Evolutionary conservation across 2,329 filamentous ascomycete genomes (phyloP), one percentile per base, ranked within the genome.

Genomic region (Calonectria multiphialidica): DNA sequence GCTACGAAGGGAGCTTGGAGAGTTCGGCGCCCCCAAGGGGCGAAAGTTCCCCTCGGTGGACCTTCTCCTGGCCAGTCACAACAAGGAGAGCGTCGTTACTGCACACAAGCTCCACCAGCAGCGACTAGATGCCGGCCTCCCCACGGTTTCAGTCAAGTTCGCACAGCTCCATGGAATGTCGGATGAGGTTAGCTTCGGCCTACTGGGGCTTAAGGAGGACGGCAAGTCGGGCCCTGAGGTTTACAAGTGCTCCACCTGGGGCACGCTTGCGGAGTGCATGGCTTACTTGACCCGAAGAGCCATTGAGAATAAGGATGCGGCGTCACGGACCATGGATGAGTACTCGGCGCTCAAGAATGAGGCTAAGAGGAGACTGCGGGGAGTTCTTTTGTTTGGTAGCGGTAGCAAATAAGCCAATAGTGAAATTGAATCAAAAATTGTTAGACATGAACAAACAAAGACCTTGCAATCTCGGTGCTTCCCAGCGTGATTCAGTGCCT

Each of bases 81-180:
- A 90, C 80, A 80, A 77, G 37, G 77, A 80, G 3, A 84, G 82
- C 35, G 82, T 85, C 3, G 80, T 82, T 35, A 85, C 86, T 0
- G 86, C 90, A 10, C 76, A 84, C 37, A 82, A 84, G 47, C 84
- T 87, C 5, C 87, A 88, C 74, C 78, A 85, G 74, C 13, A 83
- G 6, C 84, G 87, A 2, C 82, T 86, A 0, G 81, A 83, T 21
- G 72, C 73, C 16, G 74, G 76, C 10, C 76, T 83, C 5, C 81
- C 80, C 2, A 84, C 83, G 5, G 80, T 83, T 2, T 74, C 79
- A 0, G 82, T 90, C 6, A 83, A 77, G 45, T 91, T 88, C 72
- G 88, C 87, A 3, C 89, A 90, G 80, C 82, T 91, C 0, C 86
- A 89, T 63, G 89, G 89, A 30, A 91, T 91, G 89, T 87, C 89